Evolutionary conservation across 2,329 filamentous ascomycete species (phyloP).

Genomic region (Hymenoscyphus infarciens): DNA sequence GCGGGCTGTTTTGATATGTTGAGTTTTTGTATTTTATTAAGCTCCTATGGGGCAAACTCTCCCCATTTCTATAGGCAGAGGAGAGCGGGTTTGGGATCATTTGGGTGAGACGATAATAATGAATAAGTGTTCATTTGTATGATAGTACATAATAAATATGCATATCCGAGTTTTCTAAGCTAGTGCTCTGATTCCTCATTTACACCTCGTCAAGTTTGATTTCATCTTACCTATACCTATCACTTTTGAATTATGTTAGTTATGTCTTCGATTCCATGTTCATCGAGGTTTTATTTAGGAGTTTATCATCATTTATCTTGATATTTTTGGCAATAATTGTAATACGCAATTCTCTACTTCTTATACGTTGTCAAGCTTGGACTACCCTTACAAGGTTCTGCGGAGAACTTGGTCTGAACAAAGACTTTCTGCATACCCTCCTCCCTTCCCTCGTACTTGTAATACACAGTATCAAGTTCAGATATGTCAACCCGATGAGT

Average conservation of each 20-base stretch:
- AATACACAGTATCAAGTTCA: slow-evolving; percentile 65
- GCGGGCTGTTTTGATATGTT: neutral
- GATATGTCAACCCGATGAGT: slow-evolving; percentile 74
- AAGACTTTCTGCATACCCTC: slow-evolving; percentile 81
- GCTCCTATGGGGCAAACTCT: neutral
- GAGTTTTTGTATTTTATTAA: neutral
- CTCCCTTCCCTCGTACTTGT: slow-evolving; percentile 56
- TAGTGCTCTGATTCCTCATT: neutral
- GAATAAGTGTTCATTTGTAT: slow-evolving; percentile 1
- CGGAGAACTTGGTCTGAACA: slow-evolving; percentile 55
- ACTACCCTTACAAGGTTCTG: slow-evolving; percentile 42
- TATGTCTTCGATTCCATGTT: too few species aligned
- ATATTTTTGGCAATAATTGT: too few species aligned
- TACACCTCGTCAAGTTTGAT: too few species aligned
- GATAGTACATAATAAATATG: neutral
- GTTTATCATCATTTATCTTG: too few species aligned
- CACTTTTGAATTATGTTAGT: too few species aligned
- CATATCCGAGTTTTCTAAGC: neutral
- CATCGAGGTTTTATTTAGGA: too few species aligned
- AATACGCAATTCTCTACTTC: slow-evolving; percentile 14
- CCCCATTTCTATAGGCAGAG: neutral
- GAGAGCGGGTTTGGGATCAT: neutral
- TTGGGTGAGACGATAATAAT: neutral
- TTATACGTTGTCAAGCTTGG: slow-evolving; percentile 43
- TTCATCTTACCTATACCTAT: too few species aligned